Evolutionary conservation across 129 eudicot species (phyloP), one percentile per base, ranked within the genome.

Genomic region (Centrapalus pauciflorus): DNA sequence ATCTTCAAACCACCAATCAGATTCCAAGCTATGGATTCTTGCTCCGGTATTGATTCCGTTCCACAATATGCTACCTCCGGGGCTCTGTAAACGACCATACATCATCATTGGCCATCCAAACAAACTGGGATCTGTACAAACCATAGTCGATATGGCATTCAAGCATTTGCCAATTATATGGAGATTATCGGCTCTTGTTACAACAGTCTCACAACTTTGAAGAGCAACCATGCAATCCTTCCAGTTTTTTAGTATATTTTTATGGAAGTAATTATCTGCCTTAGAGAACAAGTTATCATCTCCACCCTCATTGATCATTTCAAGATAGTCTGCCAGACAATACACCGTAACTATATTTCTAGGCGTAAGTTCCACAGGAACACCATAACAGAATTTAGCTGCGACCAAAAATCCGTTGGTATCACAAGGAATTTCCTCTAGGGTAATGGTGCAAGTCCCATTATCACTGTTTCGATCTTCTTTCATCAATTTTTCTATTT

Each of bases 41-140:
- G 95, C 96, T 63, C 98, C 98, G 0, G 98, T 92, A 65, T 85
- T 76, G 24, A 92, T 88, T 49, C 96, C 98, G 27, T 92, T 92
- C 98, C 98, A 92, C 23, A 92, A 69, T 27, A 92, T 92, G 80
- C 98, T 91, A 50, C 97, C 96, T 52, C 90, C 90, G 2, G 96
- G 98, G 81, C 96, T 88, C 56, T 92, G 95, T 64, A 87, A 81
- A 63, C 85, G 82, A 59, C 97, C 96, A 77, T 87, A 87, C 94
- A 87, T 82, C 86, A 76, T 71, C 97, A 90, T 83, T 8, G 97
- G 97, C 96, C 97, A 90, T 29, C 97, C 97, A 76, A 87, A 91
- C 57, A 87, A 79, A 80, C 82, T 58, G 7, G 93, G 79, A 46
- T 90, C 95, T 23, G 93, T 90, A 66, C 85, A 85, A 24, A 79